Evolutionary conservation across 2,329 filamentous ascomycete species (phyloP).

Genomic region (Penicillium decumbens): DNA sequence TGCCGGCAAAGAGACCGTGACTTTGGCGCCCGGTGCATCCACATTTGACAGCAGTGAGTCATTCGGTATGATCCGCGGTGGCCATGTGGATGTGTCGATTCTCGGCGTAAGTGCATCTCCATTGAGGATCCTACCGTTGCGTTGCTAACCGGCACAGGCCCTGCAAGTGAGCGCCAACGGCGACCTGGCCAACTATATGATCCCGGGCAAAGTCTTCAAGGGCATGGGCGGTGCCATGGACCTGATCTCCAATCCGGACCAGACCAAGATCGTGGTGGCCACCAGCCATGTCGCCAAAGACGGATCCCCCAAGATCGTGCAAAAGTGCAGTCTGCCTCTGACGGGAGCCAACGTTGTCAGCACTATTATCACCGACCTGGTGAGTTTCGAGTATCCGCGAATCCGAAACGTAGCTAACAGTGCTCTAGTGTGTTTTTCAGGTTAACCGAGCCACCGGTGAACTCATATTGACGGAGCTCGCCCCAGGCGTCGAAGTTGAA

Average conservation of each 20-base stretch:
- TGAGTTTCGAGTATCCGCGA: slow-evolving; percentile 39
- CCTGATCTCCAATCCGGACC: slow-evolving; percentile 64
- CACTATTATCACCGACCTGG: slow-evolving; percentile 69
- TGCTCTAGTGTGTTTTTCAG: slow-evolving; percentile 64
- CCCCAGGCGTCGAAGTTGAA: slow-evolving; percentile 63
- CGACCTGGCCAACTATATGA: slow-evolving; percentile 85
- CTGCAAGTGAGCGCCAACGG: slow-evolving; percentile 74
- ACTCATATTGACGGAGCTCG: slow-evolving; percentile 59
- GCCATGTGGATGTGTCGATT: slow-evolving; percentile 78
- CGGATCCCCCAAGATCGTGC: slow-evolving; percentile 62
- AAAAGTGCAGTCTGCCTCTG: slow-evolving; percentile 59
- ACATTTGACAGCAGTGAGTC: slow-evolving; percentile 77
- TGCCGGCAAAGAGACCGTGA: slow-evolving; percentile 83
- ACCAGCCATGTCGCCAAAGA: slow-evolving; percentile 68
- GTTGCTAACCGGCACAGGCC: slow-evolving; percentile 37
- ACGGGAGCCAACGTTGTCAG: slow-evolving; percentile 64
- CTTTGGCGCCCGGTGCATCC: slow-evolving; percentile 68
- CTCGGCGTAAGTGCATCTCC: slow-evolving; percentile 53
- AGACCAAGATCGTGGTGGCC: slow-evolving; percentile 67
- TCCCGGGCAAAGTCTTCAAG: slow-evolving; percentile 79
- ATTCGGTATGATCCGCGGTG: slow-evolving; percentile 82
- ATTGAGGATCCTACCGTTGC: background rate
- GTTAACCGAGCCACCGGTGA: slow-evolving; percentile 59
- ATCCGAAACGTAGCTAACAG: background rate
- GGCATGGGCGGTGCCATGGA: slow-evolving; percentile 81